A percentile compares a stretch with the other conserved stretches of the same genome.
These are phyloP conservation scores for Pilasporangium apinafurcum DNA, from an alignment of 352 stramenopile species.

Conservation along the genomic window DNA sequence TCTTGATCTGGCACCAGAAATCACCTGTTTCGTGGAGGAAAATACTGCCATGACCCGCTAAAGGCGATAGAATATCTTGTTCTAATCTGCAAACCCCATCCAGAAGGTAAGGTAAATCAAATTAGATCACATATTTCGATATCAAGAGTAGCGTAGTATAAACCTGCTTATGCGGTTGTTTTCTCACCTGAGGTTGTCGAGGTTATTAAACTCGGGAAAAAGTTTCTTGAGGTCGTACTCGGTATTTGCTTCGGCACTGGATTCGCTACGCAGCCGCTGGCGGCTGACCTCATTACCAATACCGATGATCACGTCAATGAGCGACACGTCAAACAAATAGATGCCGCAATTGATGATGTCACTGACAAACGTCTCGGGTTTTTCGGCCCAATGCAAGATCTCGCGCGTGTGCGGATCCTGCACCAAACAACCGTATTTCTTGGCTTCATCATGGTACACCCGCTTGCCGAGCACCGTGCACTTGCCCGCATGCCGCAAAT, in stretches of 20 bases:
- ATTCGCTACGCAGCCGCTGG: constrained; percentile 72
- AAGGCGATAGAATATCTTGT: constrained; percentile 78
- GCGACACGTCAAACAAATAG: constrained; percentile 80
- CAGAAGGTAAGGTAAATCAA: not conserved
- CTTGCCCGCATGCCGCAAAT: constrained; percentile 61
- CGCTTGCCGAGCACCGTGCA: constrained; percentile 84
- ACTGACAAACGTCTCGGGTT: constrained; percentile 87
- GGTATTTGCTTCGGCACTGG: constrained; percentile 56
- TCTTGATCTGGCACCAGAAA: constrained; percentile 91
- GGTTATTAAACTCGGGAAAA: constrained; percentile 83
- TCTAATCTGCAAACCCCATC: constrained; percentile 43
- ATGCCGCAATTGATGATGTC: constrained; percentile 90
- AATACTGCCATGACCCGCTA: constrained; percentile 66
- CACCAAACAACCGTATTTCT: constrained; percentile 87
- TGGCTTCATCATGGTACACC: constrained; percentile 84
- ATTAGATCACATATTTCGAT: not conserved
- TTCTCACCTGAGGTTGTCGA: constrained; percentile 82
- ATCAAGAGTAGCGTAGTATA: no score
- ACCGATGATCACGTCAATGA: constrained; percentile 73
- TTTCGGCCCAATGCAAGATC: constrained; percentile 87
- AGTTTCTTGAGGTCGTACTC: constrained; percentile 83
- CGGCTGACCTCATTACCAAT: constrained; percentile 78
- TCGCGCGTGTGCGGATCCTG: constrained; percentile 67
- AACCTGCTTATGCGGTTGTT: not conserved
- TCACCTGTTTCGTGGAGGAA: constrained; percentile 82